Evolutionary conservation across 164 flowering plant genomes (phyloP), one percentile per base, ranked within the genome.

Genomic region (Piper longum): DNA sequence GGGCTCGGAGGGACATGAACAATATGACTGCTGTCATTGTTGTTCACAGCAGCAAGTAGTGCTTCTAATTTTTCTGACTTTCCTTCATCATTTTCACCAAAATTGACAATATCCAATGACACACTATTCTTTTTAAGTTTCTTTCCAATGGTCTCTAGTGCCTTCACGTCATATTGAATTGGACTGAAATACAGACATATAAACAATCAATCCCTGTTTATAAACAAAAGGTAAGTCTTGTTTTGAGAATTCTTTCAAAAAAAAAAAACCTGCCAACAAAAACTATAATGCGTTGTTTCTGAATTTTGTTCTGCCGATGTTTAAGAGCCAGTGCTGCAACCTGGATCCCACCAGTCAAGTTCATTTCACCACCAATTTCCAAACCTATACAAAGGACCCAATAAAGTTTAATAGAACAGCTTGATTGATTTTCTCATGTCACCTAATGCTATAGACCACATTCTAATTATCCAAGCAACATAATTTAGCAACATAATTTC

Each of bases 301-400:
- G 98, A 69, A 88, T 85, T 72, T 89, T 93, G 79, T 93, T 89
- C 67, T 88, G 97, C 17, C 98, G 88, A 75, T 93, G 97, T 75
- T 89, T 93, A 55, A 93, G 89, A 70, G 98, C 97, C 76, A 93
- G 74, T 66, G 89, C 92, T 57, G 99, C 97, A 19, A 93, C 83
- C 72, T 88, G 99, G 65, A 93, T 86, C 18, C 86, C 97, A 39
- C 95, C 89, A 5, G 96, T 86, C 72, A 93, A 63, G 75, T 93
- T 90, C 83, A 81, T 79, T 78, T 90, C 97, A 74, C 97, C 99
- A 41, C 99, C 96, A n/a, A 88, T 73, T 61, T 88, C 91, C 43
- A 93, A 61, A 57, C 91, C 99, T 93, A 62, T 56, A 72, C 41
- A 19, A 1, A 67, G 13, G 8, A 66, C 62, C 59, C 52, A 48